Base-by-base conservation (phyloP, 2,329 filamentous ascomycete species). In the Diaporthe capsici region DNA sequence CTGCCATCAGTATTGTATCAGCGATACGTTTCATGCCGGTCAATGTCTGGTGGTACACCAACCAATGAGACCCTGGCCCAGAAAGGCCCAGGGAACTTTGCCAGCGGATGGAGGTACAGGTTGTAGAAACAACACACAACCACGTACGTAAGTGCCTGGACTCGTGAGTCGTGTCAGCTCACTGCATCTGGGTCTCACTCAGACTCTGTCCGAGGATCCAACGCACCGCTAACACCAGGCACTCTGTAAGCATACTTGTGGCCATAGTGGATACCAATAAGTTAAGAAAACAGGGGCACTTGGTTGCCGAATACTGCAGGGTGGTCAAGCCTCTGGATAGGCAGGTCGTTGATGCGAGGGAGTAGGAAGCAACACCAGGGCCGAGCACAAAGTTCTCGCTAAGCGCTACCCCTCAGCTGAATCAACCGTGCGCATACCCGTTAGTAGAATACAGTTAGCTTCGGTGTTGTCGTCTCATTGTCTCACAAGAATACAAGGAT, bases 61-160 rank as follows among this genome's bases (percentile, higher is more conserved):
- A 51, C 63, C 25, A 68, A 20, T n/a, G 63, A 51, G 4, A 25
- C 28, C 42, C 63, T n/a, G 20, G 63, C 63, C 28, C 17, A 68
- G n/a, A 68, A 51, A 31, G 28, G 42, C 3, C 61, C 61, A 3
- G 63, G 63, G 2, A 49, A 68, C 0, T 17, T 68, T 4, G 42
- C 44, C 17, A 68, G 44, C 5, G 63, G 63, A 44, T 68, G 63
- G 6, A 68, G n/a, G 28, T n/a, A 37, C 25, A 67, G 42, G 44
- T 67, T 49, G 42, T 67, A 67, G 61, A 67, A 47, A 8, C 15
- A 67, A 34, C 4, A n/a, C 28, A 34, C 44, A n/a, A 31, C 61
- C 12, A 34, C n/a, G 8, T 49, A 31, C 3, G 61, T 67, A 42
- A 67, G 2, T 22, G 17, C 61, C 28, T 67, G 25, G 6, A 65